Evolutionary conservation across 345 rosid species (phyloP).

Genomic region (Gossypium bickii): DNA sequence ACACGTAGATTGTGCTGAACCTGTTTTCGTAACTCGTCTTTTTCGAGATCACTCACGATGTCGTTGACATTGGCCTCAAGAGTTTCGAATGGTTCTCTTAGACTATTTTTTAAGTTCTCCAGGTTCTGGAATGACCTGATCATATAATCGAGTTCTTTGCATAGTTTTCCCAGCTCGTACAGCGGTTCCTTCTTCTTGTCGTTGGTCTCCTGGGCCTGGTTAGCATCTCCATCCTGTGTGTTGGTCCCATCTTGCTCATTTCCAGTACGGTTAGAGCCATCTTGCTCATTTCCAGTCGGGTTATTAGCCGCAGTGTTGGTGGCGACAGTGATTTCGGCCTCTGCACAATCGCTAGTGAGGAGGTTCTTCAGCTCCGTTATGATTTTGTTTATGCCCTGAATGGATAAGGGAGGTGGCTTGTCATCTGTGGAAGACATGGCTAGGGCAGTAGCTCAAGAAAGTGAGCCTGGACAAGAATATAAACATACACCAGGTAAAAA

Average conservation of each 20-base stretch:
- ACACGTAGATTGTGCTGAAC: constrained; percentile 13
- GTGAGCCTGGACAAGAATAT: neutral
- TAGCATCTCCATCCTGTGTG: neutral
- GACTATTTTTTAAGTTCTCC: neutral
- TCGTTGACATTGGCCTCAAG: constrained; percentile 9
- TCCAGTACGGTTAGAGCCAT: no score
- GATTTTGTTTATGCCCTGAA: neutral
- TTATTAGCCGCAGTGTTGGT: neutral
- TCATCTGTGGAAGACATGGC: neutral
- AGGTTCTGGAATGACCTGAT: neutral
- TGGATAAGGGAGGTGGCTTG: neutral
- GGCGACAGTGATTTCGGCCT: neutral
- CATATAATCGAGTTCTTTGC: constrained; percentile 18
- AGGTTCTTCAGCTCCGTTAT: neutral
- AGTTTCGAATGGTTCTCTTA: constrained; percentile 4
- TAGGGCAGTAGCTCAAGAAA: neutral
- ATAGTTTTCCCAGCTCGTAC: constrained; percentile 3
- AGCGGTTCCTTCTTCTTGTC: neutral
- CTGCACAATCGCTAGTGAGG: no score
- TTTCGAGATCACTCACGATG: neutral
- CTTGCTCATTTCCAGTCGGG: neutral
- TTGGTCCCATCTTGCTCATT: neutral
- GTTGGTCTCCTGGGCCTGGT: neutral
- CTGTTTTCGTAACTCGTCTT: neutral
- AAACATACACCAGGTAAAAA: neutral